Evolutionary conservation across 352 stramenopile genomes (phyloP), one percentile per base, ranked within the genome.

Genomic region (Phytophthora pluvialis): DNA sequence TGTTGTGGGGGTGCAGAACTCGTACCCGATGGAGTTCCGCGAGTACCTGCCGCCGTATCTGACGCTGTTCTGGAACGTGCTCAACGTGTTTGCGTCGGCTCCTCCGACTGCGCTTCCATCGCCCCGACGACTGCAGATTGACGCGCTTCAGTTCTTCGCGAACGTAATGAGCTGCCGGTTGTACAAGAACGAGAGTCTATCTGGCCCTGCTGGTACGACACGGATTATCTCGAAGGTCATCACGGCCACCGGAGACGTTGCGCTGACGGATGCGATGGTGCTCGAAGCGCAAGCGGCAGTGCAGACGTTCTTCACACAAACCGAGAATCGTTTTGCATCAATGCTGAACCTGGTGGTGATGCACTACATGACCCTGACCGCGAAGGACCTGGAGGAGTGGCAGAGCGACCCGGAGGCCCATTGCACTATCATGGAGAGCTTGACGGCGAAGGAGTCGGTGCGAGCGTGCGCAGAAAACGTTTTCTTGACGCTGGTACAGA

Each of bases 1-100:
- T 39, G 72, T 94, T 25, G 83, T 93, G 26, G 81, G 65, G 7
- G 63, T 91, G 8, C 88, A 96, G 53, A 89, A 92, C 39, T 73
- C 81, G 58, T 92, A 96, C 67, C 73, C 88, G 38, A 86, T 96
- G 59, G 88, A 94, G 73, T 96, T 94, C 55, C 86, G 88, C 18
- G 75, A 86, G 21, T 93, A 93, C 54, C 48, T 96, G 45, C 33
- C 79, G 50, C 76, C 80, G 56, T 93, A 88, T 58, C 62, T 92
- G 15, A 58, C 58, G 21, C 61, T 92, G 10, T 95, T 91, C 40
- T 93, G 83, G 83, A 79, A 80, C 35, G 58, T 88, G 0, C 55
- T 90, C 26, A 66, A 67, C 8, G 53, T 66, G 2, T 80, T 77
- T 18, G 56, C 64, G 36, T 54, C 46, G 1, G 4, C 40, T 6